A percentile compares a stretch with the other conserved stretches of the same genome.
These are phyloP conservation scores for Daldinia eschscholtzii DNA, from an alignment of 2,329 filamentous ascomycete species.

Conservation along the genomic window DNA sequence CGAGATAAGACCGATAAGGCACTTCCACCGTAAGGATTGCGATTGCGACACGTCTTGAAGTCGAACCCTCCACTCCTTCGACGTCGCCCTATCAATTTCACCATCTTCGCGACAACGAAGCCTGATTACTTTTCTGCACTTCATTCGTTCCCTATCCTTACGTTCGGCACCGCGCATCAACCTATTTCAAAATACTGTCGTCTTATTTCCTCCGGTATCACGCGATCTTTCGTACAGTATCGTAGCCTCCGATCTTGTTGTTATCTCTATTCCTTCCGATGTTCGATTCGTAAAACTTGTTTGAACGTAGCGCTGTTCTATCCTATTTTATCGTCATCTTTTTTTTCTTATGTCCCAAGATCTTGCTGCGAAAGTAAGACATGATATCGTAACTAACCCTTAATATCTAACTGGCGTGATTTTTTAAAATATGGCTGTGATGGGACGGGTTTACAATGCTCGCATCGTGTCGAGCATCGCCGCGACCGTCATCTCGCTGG, in stretches of 20 bases:
- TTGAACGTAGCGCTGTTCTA: constrained; percentile 10
- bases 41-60: constrained; percentile 22
- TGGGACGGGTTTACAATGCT: constrained; percentile 68
- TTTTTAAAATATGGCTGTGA: constrained; percentile 56
- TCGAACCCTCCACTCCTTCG: constrained; percentile 17
- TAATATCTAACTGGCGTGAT: constrained; percentile 10
- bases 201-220: constrained; percentile 17
- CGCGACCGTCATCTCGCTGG: constrained; percentile 85
- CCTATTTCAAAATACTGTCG: constrained; percentile 16
- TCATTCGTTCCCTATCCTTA: constrained; percentile 26
- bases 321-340: neutral
- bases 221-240: constrained; percentile 16
- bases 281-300: constrained; percentile 15
- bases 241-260: constrained; percentile 29
- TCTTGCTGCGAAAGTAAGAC: constrained; percentile 6
- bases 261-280: constrained; percentile 21
- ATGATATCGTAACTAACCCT: constrained; percentile 24
- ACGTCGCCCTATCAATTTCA: constrained; percentile 10
- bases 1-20: constrained; percentile 39
- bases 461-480: constrained; percentile 87
- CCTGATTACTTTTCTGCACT: constrained; percentile 29
- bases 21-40: constrained; percentile 1
- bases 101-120: constrained; percentile 13
- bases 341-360: constrained; percentile 6
- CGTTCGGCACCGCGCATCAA: constrained; percentile 35